Conservation (phyloP, 1,284 basidiomycete genomes). For the Kwoniella shivajii region DNA sequence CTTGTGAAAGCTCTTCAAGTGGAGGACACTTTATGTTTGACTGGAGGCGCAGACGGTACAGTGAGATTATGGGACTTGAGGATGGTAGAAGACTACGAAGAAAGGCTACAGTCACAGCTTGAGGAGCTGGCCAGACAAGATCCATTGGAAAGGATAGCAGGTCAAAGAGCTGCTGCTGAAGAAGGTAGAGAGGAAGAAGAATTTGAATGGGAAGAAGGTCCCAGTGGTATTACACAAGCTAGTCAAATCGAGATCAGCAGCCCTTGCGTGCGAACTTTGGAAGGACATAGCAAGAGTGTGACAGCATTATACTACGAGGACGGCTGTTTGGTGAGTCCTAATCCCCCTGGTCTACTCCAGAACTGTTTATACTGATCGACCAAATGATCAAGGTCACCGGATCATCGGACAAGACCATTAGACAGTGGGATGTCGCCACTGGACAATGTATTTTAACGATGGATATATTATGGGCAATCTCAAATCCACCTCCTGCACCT, state of each 20-base stretch:
- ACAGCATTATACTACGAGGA: conserved; percentile 95
- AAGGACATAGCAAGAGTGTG: conserved; percentile 90
- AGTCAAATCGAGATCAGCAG: conserved; percentile 54
- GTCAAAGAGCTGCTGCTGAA: conserved; percentile 29
- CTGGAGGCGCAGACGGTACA: conserved; percentile 83
- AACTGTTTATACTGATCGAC: no score
- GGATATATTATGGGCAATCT: conserved; percentile 99
- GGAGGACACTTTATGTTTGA: conserved; percentile 87
- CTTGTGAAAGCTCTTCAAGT: conserved; percentile 89
- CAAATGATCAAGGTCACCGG: conserved; percentile 79
- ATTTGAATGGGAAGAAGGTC: conserved; percentile 37
- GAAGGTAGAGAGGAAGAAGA: conserved; percentile 26
- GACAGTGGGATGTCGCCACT: conserved; percentile 96
- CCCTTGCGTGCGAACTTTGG: conserved; percentile 74
- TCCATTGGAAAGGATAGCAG: conserved; percentile 47
- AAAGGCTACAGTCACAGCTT: conserved; percentile 61
- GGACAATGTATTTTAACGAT: conserved; percentile 98
- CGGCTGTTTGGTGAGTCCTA: conserved; percentile 76
- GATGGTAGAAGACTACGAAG: conserved; percentile 73
- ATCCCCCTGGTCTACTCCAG: no score
- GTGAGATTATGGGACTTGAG: conserved; percentile 86
- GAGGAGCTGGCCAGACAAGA: conserved; percentile 33
- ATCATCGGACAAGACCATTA: conserved; percentile 95
- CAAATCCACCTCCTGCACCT: conserved; percentile 68
- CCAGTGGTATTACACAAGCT: conserved; percentile 30